These are phyloP conservation scores for Berkeleyomyces rouxiae DNA, from an alignment of 2,329 filamentous ascomycete genomes.

Conservation along the genomic window DNA sequence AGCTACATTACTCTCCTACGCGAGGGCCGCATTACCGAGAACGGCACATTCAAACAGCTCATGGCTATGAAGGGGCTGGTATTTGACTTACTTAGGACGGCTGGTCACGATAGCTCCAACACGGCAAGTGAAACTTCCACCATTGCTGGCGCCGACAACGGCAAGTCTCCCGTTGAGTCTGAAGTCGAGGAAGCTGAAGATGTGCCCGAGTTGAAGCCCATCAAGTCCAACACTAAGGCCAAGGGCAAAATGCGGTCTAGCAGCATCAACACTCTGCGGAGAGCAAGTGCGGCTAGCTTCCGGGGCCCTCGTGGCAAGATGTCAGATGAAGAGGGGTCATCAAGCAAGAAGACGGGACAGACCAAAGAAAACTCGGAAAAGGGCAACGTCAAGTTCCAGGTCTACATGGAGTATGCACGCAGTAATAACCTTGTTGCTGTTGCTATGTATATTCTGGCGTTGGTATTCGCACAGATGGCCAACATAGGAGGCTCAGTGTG, in stretches of 20 bases:
- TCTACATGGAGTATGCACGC: slow-evolving; percentile 88
- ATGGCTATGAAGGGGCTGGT: slow-evolving; percentile 90
- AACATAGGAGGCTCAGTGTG: slow-evolving; percentile 77
- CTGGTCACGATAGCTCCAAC: slow-evolving; percentile 38
- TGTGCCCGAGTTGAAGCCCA: slow-evolving; percentile 58
- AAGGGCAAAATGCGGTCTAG: slow-evolving; percentile 41
- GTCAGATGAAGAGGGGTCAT: slow-evolving; percentile 63
- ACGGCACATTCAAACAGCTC: slow-evolving; percentile 78
- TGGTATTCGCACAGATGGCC: slow-evolving; percentile 65
- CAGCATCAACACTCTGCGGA: slow-evolving; percentile 67
- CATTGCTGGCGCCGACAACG: slow-evolving; percentile 33
- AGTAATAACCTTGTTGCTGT: slow-evolving; percentile 83
- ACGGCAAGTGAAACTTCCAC: slow-evolving; percentile 39
- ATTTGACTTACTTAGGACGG: slow-evolving; percentile 63
- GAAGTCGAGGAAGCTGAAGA: slow-evolving; percentile 68
- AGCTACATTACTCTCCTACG: slow-evolving; percentile 76
- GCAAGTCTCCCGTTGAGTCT: slow-evolving; percentile 19
- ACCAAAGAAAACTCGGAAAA: slow-evolving; percentile 79
- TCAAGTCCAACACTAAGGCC: slow-evolving; percentile 33
- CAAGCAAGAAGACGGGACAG: slow-evolving; percentile 59
- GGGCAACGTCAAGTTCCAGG: slow-evolving; percentile 94
- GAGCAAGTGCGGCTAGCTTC: slow-evolving; percentile 85
- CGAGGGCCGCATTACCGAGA: slow-evolving; percentile 69
- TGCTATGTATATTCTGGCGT: slow-evolving; percentile 55
- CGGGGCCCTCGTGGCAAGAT: slow-evolving; percentile 70